These are phyloP conservation scores for Candida ortonii DNA, from an alignment of 805 yeast species.

Conservation along the genomic window DNA sequence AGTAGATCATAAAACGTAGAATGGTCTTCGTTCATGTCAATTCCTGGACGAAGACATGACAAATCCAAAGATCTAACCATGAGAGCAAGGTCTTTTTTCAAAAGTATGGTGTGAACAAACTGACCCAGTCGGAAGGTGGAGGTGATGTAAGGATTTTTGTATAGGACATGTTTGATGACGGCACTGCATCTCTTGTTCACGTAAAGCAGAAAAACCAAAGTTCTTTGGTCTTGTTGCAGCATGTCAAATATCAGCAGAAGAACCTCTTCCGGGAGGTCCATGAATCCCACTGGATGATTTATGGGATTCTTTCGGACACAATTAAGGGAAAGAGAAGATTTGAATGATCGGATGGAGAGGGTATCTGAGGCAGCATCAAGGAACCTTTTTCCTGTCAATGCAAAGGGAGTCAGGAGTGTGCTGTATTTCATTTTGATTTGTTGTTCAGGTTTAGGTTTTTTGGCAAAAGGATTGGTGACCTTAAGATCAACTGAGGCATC, in stretches of 20 bases:
- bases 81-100: slow-evolving; percentile 52
- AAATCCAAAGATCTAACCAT: slow-evolving; percentile 59
- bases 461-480: slow-evolving; percentile 11
- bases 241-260: slow-evolving; percentile 35
- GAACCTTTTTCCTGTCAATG: slow-evolving; percentile 26
- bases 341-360: slow-evolving; percentile 37
- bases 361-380: slow-evolving; percentile 43
- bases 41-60: slow-evolving; percentile 45
- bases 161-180: slow-evolving; percentile 53
- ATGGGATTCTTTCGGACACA: slow-evolving; percentile 11
- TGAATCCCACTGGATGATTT: too few species aligned
- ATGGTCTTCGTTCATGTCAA: slow-evolving; percentile 23
- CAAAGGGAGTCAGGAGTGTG: slow-evolving; percentile 39
- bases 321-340: slow-evolving; percentile 25
- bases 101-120: slow-evolving; percentile 64
- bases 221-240: slow-evolving; percentile 36
- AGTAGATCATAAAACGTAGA: slow-evolving; percentile 18
- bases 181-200: slow-evolving; percentile 50
- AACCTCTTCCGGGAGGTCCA: slow-evolving; percentile 44
- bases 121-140: slow-evolving; percentile 82
- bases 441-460: slow-evolving; percentile 11
- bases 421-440: slow-evolving; percentile 47
- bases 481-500: slow-evolving; percentile 24
- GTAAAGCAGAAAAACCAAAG: slow-evolving; percentile 46
- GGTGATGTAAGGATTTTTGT: slow-evolving; percentile 51